Evolutionary conservation across 441 rosid species (phyloP), one percentile per base, ranked within the genome.

Genomic region (Pelargonium myrrhifolium): DNA sequence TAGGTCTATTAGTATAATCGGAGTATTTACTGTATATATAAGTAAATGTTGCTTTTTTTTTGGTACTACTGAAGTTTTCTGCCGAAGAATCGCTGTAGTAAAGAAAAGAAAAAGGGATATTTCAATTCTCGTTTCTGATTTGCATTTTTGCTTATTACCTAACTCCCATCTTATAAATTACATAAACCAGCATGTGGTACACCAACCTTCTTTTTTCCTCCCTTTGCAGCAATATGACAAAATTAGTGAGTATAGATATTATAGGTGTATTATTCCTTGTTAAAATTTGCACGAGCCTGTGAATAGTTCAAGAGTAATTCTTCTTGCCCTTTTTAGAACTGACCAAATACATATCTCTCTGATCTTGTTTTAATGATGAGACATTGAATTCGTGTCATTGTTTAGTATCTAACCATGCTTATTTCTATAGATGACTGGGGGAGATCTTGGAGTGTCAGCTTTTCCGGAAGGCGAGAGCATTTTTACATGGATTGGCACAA

Each of bases 401-500:
- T n/a, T n/a, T 15, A 15, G 56, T 49, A 49, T 49, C 56, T 49
- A 56, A 20, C 0, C 0, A 28, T 18, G 28, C 20, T 56, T 20
- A 10, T 21, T 56, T 56, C 61, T 8, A 24, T 56, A 56, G 61
- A 20, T 56, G 61, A 20, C 12, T 21, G 28, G 61, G 28, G 61
- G 61, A 56, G 61, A 56, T 14, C 61, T 56, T 56, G 61, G 61
- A 56, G 61, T 56, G 28, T 56, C 61, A 8, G 61, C 61, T 56
- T 56, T 56, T 56, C 61, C 92, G 17, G 86, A 85, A 71, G 83
- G 82, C 0, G 89, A 87, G 61, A 56, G 61, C 28, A 56, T 56
- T 56, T 56, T 56, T 47, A 53, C 80, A 17, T 85, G 89, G 92
- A 68, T 80, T 71, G 92, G 89, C 51, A 87, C 89, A 4, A 85